Evolutionary conservation across 257 asterid species (phyloP), one percentile per base, ranked within the genome.

Genomic region (Ballota nigra): DNA sequence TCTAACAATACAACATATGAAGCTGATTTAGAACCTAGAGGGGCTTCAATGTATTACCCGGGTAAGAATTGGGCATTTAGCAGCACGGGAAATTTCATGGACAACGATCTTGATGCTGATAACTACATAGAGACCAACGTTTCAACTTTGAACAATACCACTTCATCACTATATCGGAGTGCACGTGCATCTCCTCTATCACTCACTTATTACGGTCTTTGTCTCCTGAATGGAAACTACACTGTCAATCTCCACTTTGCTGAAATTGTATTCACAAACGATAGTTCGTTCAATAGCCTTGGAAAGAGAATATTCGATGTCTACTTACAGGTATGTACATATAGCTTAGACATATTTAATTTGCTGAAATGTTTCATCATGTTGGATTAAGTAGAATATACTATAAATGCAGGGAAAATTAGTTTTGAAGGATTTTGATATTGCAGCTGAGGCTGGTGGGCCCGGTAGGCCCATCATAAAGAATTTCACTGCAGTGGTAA

Each of bases 51-150:
- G 92, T 91, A 72, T 65, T 87, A 84, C 81, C 10, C 63, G 55
- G 79, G 83, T 49, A 80, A 74, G 56, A 83, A 80, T 77, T 93
- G 98, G 98, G 98, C 96, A 34, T 82, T 93, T 79, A 90, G 96
- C 86, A 93, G 97, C 94, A 90, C 96, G 0, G 98, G 98, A 52
- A 85, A 91, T 77, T 90, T 90, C 85, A 77, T 90, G 89, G 97
- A 90, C 79, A 78, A 93, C 26, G 87, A 85, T 55, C 49, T 73
- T 6, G 88, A 87, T 75, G 66, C 88, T 5, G 97, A 92, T 71
- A 72, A 84, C 68, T 91, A 92, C 74, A 80, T 85, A 3, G 55
- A 71, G 43, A 71, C 82, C 34, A 88, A 84, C 51, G 51, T 80
- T 43, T 82, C 95, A 34, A 47, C 78, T 23, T 64, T 87, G 23